Base-by-base conservation (phyloP, 2,329 filamentous ascomycete species). In the Paraphaeosphaeria minitans region DNA sequence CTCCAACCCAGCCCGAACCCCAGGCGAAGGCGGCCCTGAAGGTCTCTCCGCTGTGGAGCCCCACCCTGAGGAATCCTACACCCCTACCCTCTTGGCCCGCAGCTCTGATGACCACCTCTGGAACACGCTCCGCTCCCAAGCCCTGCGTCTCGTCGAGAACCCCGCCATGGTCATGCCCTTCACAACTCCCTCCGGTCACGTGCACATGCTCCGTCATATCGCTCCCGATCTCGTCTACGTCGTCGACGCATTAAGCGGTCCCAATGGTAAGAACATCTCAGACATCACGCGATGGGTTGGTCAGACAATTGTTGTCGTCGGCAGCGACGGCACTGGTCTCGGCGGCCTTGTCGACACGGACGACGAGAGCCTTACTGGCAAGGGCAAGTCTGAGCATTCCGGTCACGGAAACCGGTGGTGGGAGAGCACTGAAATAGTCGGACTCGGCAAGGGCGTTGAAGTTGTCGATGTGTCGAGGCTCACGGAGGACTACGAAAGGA, bases 121-220 rank as follows among this genome's bases (percentile, higher is more conserved):
- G 81, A 89, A 90, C 72, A 88, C 89, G 0, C 82, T 97, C 7
- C 92, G 95, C 77, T 86, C 87, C 1, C 91, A 97, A 78, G 93
- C 93, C 3, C 81, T 91, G 42, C 80, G 83, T 0, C 83, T 97
- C 12, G 92, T 97, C 4, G 90, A 96, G 66, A 91, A 92, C 71
- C 90, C 95, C 45, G 88, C 86, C 45, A 93, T 93, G 85, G 89
- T 97, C 57, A 84, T 98, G 72, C 93, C 93, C 0, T 98, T 97
- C 73, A 95, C 89, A 12, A 91, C 92, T 0, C 80, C 85, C n/a
- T 89, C 87, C 29, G 93, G 93, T 47, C 91, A 95, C 72, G 85
- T 92, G 4, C 91, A 96, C 73, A 92, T 97, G 66, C 84, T 97
- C 29, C 89, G 92, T 53, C 92, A 97, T 74, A 82, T 98, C 7